These are phyloP conservation scores for Trypanosoma theileri DNA, from an alignment of 208 protist species.

Conservation along the genomic window DNA sequence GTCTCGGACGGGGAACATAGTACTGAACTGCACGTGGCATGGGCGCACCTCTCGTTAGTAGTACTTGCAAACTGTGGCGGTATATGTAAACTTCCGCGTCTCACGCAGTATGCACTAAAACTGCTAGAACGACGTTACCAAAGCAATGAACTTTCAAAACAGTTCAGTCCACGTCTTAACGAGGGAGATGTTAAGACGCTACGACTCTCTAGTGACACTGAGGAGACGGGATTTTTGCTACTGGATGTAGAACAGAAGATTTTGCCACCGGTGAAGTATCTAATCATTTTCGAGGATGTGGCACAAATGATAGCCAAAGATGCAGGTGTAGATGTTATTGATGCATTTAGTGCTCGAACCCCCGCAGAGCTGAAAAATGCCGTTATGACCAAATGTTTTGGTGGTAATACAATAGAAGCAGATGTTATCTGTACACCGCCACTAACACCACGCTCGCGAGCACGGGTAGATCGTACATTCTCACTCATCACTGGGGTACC, in stretches of 20 bases:
- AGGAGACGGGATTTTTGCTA: not conserved
- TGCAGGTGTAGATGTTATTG: slow-evolving; percentile 38
- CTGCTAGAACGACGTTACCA: slow-evolving; percentile 42
- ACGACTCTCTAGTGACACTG: slow-evolving; percentile 5
- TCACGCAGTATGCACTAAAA: slow-evolving; percentile 54
- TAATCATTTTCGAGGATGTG: slow-evolving; percentile 53
- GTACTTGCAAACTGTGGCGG: slow-evolving; percentile 46
- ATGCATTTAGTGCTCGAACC: slow-evolving; percentile 35
- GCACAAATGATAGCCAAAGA: slow-evolving; percentile 54
- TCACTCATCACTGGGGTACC: no score
- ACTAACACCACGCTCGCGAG: not conserved
- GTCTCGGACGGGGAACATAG: slow-evolving; percentile 14
- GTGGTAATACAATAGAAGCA: slow-evolving; percentile 22
- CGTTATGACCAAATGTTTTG: slow-evolving; percentile 44
- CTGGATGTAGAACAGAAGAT: slow-evolving; percentile 31
- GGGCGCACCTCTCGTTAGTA: slow-evolving; percentile 63
- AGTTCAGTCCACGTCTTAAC: slow-evolving; percentile 35
- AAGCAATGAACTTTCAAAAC: slow-evolving; percentile 36
- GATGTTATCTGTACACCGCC: slow-evolving; percentile 18
- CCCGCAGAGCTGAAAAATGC: slow-evolving; percentile 22
- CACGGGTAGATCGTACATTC: no score
- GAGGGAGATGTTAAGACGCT: not conserved
- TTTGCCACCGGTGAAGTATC: slow-evolving; percentile 38
- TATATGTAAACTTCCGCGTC: slow-evolving; percentile 40
- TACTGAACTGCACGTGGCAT: slow-evolving; percentile 38